A percentile compares a stretch with the other conserved stretches of the same genome.
These are phyloP conservation scores for Cystobasidium pallidum DNA, from an alignment of 1,284 basidiomycete genomes.

Conservation along the genomic window DNA sequence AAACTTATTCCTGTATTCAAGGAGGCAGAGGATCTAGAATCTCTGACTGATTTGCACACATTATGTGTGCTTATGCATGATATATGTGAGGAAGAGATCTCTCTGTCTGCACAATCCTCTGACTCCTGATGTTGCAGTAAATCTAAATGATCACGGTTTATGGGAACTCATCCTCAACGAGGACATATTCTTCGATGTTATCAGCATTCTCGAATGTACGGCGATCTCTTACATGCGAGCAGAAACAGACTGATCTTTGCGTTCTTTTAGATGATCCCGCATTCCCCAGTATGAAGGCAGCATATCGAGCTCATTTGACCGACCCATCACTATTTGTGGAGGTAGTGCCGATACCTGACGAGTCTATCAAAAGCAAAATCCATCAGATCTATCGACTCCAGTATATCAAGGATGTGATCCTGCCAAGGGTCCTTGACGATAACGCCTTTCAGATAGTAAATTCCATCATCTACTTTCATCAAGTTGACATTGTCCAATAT, in stretches of 20 bases:
- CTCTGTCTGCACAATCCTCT: slow-evolving; percentile 1
- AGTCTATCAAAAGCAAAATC: slow-evolving; percentile 77
- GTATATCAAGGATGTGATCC: slow-evolving; percentile 96
- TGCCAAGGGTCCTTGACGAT: slow-evolving; percentile 91
- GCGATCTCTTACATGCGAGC: slow-evolving; percentile 44
- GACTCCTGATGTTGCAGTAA: slow-evolving; percentile 63
- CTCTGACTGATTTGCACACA: slow-evolving; percentile 81
- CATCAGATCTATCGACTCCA: slow-evolving; percentile 95
- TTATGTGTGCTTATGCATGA: slow-evolving; percentile 92
- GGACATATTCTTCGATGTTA: slow-evolving; percentile 86
- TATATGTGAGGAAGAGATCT: slow-evolving; percentile 66
- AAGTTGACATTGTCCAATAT: slow-evolving; percentile 93
- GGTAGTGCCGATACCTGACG: slow-evolving; percentile 78
- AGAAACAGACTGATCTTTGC: slow-evolving; percentile 26
- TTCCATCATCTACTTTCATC: slow-evolving; percentile 97
- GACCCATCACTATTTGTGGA: slow-evolving; percentile 75
- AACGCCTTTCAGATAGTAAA: slow-evolving; percentile 96
- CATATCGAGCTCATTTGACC: slow-evolving; percentile 88
- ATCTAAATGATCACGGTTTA: slow-evolving; percentile 91
- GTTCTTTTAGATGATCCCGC: slow-evolving; percentile 84
- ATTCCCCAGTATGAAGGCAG: slow-evolving; percentile 91
- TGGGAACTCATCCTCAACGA: slow-evolving; percentile 95
- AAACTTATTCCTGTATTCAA: slow-evolving; percentile 79
- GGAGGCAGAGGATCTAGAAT: slow-evolving; percentile 90
- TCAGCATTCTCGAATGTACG: slow-evolving; percentile 96